A percentile compares a stretch with the other conserved stretches of the same genome.
phyloP scores from a whole-genome alignment of 805 yeast genomes.

The Schwanniomyces sp. region DNA sequence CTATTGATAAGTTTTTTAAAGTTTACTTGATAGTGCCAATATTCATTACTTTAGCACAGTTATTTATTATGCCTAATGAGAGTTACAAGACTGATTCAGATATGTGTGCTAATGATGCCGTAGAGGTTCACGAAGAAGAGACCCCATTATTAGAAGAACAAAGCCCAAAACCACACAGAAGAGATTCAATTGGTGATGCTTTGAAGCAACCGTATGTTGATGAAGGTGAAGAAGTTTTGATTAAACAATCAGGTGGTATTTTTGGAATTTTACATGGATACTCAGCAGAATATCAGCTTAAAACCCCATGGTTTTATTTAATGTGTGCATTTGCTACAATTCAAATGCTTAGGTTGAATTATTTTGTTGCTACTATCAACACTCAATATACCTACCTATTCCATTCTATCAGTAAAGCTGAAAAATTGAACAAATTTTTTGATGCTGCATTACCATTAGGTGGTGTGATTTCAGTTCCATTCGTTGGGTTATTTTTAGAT shows the following conservation, averaged over 20 bases:
- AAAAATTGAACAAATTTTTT: conserved; percentile 44
- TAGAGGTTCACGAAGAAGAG: conserved; percentile 16
- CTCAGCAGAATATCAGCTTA: conserved; percentile 48
- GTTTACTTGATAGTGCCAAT: conserved; percentile 49
- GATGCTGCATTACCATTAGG: conserved; percentile 58
- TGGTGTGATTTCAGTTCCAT: conserved; percentile 54
- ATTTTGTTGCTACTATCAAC: conserved; percentile 58
- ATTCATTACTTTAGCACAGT: conserved; percentile 47
- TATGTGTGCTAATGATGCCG: conserved; percentile 23
- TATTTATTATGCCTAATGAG: conserved; percentile 49
- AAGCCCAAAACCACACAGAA: conserved; percentile 23
- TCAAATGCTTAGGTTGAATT: conserved; percentile 57
- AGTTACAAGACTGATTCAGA: conserved; percentile 45
- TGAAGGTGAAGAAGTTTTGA: conserved; percentile 44
- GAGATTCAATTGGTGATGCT: conserved; percentile 59
- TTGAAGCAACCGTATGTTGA: conserved; percentile 52
- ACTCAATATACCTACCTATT: conserved; percentile 53
- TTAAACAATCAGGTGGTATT: conserved; percentile 42
- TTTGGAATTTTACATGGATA: conserved; percentile 57
- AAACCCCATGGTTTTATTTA: conserved; percentile 51
- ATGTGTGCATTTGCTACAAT: conserved; percentile 53
- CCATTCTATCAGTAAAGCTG: conserved; percentile 36
- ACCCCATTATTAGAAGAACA: conserved; percentile 20
- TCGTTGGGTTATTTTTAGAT: conserved; percentile 53
- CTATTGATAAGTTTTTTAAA: conserved; percentile 45